Percentiles rank a stretch among this genome's conserved stretches.
Conservation (phyloP, 169 alveolate genomes). For the Eimeria necatrix region DNA sequence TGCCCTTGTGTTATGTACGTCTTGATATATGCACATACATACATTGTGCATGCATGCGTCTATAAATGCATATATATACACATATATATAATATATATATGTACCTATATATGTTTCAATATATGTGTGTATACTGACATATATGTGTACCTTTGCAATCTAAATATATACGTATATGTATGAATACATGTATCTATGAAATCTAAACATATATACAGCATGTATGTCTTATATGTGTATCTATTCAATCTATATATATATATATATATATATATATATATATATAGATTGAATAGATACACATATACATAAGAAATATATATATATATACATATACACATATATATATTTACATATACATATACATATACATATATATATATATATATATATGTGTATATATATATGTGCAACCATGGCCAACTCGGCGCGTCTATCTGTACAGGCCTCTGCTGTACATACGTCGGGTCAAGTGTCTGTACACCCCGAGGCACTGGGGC, state of each 20-base stretch:
- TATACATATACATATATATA: neutral
- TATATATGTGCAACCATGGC: no score
- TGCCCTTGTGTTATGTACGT: neutral
- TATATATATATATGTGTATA: neutral
- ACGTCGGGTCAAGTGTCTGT: neutral
- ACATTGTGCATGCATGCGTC: no score
- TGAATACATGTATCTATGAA: neutral
- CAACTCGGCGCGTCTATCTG: no score
- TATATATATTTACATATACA: neutral
- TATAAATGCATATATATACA: no score
- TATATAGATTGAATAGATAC: no score
- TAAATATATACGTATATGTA: neutral
- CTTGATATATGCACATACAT: neutral
- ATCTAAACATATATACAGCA: neutral
- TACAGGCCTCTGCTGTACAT: no score
- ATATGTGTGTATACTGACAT: neutral
- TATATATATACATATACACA: no score
- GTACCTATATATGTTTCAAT: neutral
- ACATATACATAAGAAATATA: no score
- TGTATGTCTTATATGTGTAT: neutral
- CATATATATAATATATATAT: no score
- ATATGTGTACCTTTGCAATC: neutral
- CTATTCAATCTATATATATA: neutral
- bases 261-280: no score
- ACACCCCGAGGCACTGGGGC: no score